Evolutionary conservation across 225 moss, liverwort and hornwort species (phyloP), one percentile per base, ranked within the genome.

Genomic region (Ulota crispa): DNA sequence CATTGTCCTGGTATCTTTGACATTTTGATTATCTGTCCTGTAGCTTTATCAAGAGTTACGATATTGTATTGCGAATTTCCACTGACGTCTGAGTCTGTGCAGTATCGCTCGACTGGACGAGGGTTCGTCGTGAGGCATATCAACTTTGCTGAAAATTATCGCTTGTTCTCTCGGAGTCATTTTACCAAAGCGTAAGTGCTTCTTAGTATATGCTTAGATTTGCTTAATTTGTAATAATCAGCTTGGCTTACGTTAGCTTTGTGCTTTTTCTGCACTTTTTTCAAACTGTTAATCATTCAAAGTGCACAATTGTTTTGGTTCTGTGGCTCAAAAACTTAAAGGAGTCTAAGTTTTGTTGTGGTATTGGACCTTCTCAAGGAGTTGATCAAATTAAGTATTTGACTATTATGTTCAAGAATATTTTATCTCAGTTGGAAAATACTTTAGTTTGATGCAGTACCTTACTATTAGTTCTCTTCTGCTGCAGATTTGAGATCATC

Each of bases 81-180:
- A 63, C 52, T 78, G 47, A 68, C n/a, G 6, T 76, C 73, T 86
- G 75, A 65, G 55, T 73, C 50, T 41, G 10, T 84, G 80, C 91
- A 99, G 98, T 99, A 99, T 80, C 92, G 86, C 37, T 89, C 96
- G 37, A 99, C 99, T 65, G 99, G 99, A 80, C 87, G 99, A 84
- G 99, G 99, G 34, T 99, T 99, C 73, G 99, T 99, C 14, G 99
- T 99, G 64, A 85, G 87, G 31, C 99, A 99, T 53, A 99, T 99
- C 85, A 89, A 88, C 68, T 99, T 99, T 39, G 99, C 96, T 82
- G 99, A 99, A 66, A 99, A 99, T 77, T 99, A 99, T 77, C 94
- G 99, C 30, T 77, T 92, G 77, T 99, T 96, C 78, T 96, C 99
- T 34, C 88, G 99, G 28, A 99, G 99, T 82, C 99, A 99, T 68